Conservation (phyloP, 805 yeast species). For the Candida boleticola region DNA sequence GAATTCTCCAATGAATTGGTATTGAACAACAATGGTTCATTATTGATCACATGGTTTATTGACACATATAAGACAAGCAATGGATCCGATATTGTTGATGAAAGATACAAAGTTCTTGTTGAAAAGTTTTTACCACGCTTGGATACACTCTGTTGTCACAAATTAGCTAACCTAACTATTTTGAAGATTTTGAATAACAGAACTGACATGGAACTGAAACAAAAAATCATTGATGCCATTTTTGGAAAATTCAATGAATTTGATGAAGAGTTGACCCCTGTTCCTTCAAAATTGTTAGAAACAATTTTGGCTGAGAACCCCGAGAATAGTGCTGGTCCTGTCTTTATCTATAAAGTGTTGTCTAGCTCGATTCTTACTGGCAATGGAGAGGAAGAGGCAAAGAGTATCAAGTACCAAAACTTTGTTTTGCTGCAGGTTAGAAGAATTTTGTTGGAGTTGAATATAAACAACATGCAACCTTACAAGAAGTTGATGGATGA, state of each 20-base stretch:
- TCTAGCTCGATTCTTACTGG: slow-evolving; percentile 61
- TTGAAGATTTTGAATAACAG: slow-evolving; percentile 74
- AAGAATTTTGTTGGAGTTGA: slow-evolving; percentile 57
- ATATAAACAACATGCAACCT: slow-evolving; percentile 58
- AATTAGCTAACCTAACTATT: slow-evolving; percentile 79
- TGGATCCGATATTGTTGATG: slow-evolving; percentile 35
- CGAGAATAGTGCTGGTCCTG: slow-evolving; percentile 51
- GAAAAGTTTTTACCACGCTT: slow-evolving; percentile 61
- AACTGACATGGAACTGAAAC: slow-evolving; percentile 60
- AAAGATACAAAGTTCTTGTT: slow-evolving; percentile 65
- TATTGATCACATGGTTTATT: slow-evolving; percentile 89
- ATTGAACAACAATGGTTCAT: slow-evolving; percentile 81
- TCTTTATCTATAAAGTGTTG: slow-evolving; percentile 73
- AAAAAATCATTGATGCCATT: slow-evolving; percentile 58
- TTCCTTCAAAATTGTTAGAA: slow-evolving; percentile 49
- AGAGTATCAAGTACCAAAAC: slow-evolving; percentile 42
- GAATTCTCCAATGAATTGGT: slow-evolving; percentile 77
- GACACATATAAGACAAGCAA: slow-evolving; percentile 62
- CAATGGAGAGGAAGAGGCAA: slow-evolving; percentile 25
- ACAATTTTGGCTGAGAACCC: slow-evolving; percentile 62
- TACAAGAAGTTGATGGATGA: slow-evolving; percentile 89
- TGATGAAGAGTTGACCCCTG: slow-evolving; percentile 18
- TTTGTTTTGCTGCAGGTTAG: slow-evolving; percentile 62
- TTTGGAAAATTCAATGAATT: slow-evolving; percentile 49
- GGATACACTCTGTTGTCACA: slow-evolving; percentile 68